Evolutionary conservation across 2,329 filamentous ascomycete genomes (phyloP).

Genomic region (Hyphodiscus sp.): DNA sequence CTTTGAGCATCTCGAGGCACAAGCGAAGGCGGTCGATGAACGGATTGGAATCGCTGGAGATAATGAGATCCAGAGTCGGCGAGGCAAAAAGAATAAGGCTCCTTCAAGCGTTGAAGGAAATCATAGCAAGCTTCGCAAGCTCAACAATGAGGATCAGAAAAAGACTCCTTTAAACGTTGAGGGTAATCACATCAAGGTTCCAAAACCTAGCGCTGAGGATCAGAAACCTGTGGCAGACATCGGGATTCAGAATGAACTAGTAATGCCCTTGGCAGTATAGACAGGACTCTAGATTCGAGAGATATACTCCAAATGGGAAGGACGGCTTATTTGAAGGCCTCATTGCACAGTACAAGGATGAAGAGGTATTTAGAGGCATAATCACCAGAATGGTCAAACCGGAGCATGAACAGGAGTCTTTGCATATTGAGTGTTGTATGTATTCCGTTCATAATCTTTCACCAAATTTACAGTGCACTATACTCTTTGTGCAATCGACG

Average conservation of each 20-base stretch:
- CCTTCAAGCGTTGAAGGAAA: conserved; percentile 45
- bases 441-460: not conserved
- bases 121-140: conserved; percentile 35
- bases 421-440: conserved; percentile 1
- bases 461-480: not conserved
- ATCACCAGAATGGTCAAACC: not conserved
- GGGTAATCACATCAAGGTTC: conserved; percentile 38
- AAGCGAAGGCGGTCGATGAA: conserved; percentile 59
- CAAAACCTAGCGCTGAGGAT: conserved; percentile 28
- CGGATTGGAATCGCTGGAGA: conserved; percentile 20
- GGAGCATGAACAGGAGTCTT: not conserved
- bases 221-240: conserved; percentile 19
- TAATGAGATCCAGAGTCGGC: conserved; percentile 10
- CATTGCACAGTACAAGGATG: not conserved
- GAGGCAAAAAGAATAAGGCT: conserved; percentile 24
- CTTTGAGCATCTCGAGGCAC: conserved; percentile 54
- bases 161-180: conserved; percentile 41
- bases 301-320: not conserved
- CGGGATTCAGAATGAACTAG: not conserved
- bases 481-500: not conserved
- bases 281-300: not conserved
- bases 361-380: conserved; percentile 10
- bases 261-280: not conserved
- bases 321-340: not conserved
- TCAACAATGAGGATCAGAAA: conserved; percentile 25